Evolutionary conservation across 2,329 filamentous ascomycete genomes (phyloP), one percentile per base, ranked within the genome.

Genomic region (Penicillium aurantiogriseum): DNA sequence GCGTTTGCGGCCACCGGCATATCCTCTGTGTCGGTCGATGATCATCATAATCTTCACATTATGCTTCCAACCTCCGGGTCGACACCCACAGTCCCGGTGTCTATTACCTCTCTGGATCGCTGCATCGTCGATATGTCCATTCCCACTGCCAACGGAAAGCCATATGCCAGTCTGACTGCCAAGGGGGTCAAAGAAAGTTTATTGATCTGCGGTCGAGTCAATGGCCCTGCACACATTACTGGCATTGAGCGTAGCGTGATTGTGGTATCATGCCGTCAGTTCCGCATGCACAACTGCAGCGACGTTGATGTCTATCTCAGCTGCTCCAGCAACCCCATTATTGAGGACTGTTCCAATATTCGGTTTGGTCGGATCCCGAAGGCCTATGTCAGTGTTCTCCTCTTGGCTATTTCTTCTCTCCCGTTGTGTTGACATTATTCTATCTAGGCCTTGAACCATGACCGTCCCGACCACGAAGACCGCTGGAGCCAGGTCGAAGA

Each of bases 401-500:
- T 13, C 13, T 13, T 19, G 5, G 23, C 29, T 45, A 6, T 29
- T 2, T 2, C 3, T n/a, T 9, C 4, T 17, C n/a, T 13, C 15
- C 8, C 3, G 25, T 5, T 13, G 17, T 19, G 31, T 38, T 67
- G 54, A 63, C 48, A 21, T 9, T 21, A 13, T n/a, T n/a, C 27
- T 38, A 50, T 47, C 1, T 40, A 76, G 70, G 63, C 69, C 35
- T 58, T 73, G 43, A 59, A 70, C 19, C 68, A 73, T 31, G 71
- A 71, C 55, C 65, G 67, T 35, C 63, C 65, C 4, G 65, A 73
- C 31, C 61, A 71, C 7, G 65, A 71, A 53, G 93, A 96, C 71
- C 84, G 89, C 67, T 99, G 91, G 91, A 84, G 92, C 66, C 86
- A 94, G 68, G 90, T 97, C 17, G 91, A 97, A 73, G 94, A 99